Conservation (phyloP, 176 grass and related monocot species). For the Coix lacrymajobi region DNA sequence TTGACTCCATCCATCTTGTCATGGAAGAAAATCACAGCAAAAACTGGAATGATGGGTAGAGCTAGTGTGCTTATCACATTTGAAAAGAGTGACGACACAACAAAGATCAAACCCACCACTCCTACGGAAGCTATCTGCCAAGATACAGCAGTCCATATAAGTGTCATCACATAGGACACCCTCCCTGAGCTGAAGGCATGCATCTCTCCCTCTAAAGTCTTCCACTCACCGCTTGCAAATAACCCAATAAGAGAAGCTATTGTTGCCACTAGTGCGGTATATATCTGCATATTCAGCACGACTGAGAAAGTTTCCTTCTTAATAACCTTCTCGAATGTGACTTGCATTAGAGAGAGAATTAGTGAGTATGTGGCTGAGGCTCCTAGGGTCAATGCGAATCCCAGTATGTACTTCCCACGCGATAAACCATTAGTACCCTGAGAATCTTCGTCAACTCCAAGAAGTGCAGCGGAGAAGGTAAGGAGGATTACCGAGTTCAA, state of each 20-base stretch:
- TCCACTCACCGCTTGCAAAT: slow-evolving; percentile 86
- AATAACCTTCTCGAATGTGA: slow-evolving; percentile 79
- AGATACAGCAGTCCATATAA: slow-evolving; percentile 69
- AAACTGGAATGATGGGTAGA: slow-evolving; percentile 69
- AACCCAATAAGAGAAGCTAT: slow-evolving; percentile 59
- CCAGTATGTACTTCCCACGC: slow-evolving; percentile 42
- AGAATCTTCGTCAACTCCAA: slow-evolving; percentile 57
- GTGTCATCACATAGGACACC: slow-evolving; percentile 77
- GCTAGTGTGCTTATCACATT: slow-evolving; percentile 89
- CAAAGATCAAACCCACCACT: slow-evolving; percentile 83
- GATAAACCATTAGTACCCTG: slow-evolving; percentile 20
- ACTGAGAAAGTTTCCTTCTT: slow-evolving; percentile 68
- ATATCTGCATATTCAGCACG: slow-evolving; percentile 75
- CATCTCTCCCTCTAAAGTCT: slow-evolving; percentile 67
- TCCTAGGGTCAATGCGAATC: slow-evolving; percentile 69
- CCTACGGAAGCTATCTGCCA: slow-evolving; percentile 80
- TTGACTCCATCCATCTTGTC: slow-evolving; percentile 85
- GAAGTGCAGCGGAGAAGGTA: slow-evolving; percentile 74
- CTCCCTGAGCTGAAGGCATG: slow-evolving; percentile 51
- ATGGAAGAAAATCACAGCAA: slow-evolving; percentile 85
- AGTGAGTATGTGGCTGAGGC: slow-evolving; percentile 85
- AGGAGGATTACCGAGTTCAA: slow-evolving; percentile 76
- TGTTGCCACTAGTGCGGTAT: slow-evolving; percentile 54
- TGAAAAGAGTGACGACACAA: slow-evolving; percentile 85
- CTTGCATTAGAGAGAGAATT: slow-evolving; percentile 93